phyloP scores from a whole-genome alignment of 2,329 filamentous ascomycete genomes.

The Geosmithia morbida region DNA sequence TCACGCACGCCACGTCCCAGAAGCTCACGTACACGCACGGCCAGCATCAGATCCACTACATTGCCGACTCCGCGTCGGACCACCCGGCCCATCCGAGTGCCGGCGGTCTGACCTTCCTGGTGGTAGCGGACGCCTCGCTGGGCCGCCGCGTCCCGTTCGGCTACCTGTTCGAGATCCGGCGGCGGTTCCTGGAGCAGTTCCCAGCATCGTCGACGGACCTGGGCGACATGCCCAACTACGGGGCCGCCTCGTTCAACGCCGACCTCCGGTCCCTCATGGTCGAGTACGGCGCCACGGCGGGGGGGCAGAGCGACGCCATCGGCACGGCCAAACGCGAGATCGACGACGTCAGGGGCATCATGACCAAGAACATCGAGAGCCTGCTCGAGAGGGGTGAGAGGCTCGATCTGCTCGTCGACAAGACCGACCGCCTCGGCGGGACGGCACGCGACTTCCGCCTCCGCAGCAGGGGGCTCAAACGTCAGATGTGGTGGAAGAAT shows the following conservation, averaged over 20 bases:
- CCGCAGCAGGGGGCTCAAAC: slow-evolving; percentile 69
- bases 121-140: slow-evolving; percentile 68
- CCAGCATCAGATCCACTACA: slow-evolving; percentile 88
- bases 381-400: slow-evolving; percentile 82
- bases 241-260: slow-evolving; percentile 74
- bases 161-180: slow-evolving; percentile 81
- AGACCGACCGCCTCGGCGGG: slow-evolving; percentile 83
- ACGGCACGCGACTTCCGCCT: slow-evolving; percentile 85
- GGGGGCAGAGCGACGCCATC: slow-evolving; percentile 67
- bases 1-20: slow-evolving; percentile 63
- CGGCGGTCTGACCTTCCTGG: slow-evolving; percentile 80
- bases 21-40: slow-evolving; percentile 94
- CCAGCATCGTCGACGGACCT: slow-evolving; percentile 33
- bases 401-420: slow-evolving; percentile 87
- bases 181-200: slow-evolving; percentile 66
- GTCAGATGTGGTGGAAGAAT: slow-evolving; percentile 99
- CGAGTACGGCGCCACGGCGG: slow-evolving; percentile 67
- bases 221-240: slow-evolving; percentile 69
- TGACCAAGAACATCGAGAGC: slow-evolving; percentile 90
- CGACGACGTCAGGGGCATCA: slow-evolving; percentile 80
- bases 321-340: slow-evolving; percentile 77
- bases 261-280: slow-evolving; percentile 66
- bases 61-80: slow-evolving; percentile 65
- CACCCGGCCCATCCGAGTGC: slow-evolving; percentile 44
- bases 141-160: slow-evolving; percentile 85